Conservation (phyloP, 2,329 filamentous ascomycete species). For the Penicillium sp. region DNA sequence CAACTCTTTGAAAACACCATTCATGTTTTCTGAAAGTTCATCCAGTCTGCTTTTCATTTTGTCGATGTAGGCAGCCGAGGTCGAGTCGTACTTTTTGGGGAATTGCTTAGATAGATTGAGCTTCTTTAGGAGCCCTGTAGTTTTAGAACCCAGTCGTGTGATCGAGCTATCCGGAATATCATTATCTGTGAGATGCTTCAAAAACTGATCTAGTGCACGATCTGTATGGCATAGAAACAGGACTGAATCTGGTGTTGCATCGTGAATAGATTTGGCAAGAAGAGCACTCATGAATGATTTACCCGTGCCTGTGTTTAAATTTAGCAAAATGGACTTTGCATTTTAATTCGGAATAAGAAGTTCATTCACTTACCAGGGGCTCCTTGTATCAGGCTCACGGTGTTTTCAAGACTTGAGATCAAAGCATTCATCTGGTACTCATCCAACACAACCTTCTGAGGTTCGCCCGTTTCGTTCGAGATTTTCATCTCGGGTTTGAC, state of each 20-base stretch:
- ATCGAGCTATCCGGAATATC: slow-evolving; percentile 36
- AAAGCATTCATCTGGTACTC: slow-evolving; percentile 56
- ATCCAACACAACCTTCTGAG: slow-evolving; percentile 34
- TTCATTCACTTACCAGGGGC: slow-evolving; percentile 55
- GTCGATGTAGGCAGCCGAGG: background rate
- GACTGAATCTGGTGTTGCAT: slow-evolving; percentile 46
- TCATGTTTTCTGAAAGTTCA: slow-evolving; percentile 10
- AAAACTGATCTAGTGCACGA: slow-evolving; percentile 59
- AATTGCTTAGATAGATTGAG: slow-evolving; percentile 39
- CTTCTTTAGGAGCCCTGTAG: slow-evolving; percentile 19
- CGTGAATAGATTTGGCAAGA: slow-evolving; percentile 51
- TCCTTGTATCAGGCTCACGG: slow-evolving; percentile 62
- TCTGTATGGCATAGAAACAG: slow-evolving; percentile 63
- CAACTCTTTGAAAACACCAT: slow-evolving; percentile 5
- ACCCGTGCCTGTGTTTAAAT: slow-evolving; percentile 53
- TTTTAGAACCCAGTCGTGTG: slow-evolving; percentile 59
- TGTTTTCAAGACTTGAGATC: slow-evolving; percentile 46
- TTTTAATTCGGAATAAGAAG: background rate
- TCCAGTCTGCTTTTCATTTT: slow-evolving; percentile 8
- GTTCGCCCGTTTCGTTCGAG: background rate
- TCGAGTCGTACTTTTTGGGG: slow-evolving; percentile 8
- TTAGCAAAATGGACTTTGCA: background rate
- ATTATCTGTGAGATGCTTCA: slow-evolving; percentile 52
- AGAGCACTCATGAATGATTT: slow-evolving; percentile 67
- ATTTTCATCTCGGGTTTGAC: background rate